Evolutionary conservation across 208 protist genomes (phyloP), one percentile per base, ranked within the genome.

Genomic region (Trypanosoma avium): DNA sequence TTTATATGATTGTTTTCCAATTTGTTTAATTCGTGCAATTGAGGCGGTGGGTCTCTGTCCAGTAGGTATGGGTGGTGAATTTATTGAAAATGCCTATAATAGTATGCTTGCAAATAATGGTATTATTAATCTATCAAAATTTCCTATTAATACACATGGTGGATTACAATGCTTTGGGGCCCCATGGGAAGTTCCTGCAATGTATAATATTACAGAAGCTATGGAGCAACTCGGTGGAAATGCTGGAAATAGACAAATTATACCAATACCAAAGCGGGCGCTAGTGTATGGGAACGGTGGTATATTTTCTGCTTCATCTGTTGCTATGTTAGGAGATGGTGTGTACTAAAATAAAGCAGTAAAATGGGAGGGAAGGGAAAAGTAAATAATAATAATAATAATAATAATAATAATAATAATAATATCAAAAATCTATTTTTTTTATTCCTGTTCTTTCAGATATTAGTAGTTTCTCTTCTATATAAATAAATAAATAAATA

Each of bases 251-350:
- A 75, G 80, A 46, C 86, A 93, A 38, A 66, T 93, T 6, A 46
- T 22, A 38, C 79, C 73, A 6, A 70, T 54, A 1, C 78, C 76
- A 15, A 79, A 71, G 54, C 77, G 83, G 21, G 84, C 88, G 12
- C 78, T 96, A n/a, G 85, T 93, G 26, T 96, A 96, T 64, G 90
- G 88, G 26, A 96, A 94, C 71, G 91, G 88, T 7, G 91, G 88
- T 49, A 80, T 96, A 24, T 94, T 96, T 59, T 92, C 80, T 17
- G 73, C 78, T 27, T 88, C 77, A 0, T 76, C 81, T 13, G 86
- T 96, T 1, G 90, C 86, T 13, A 84, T 96, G 35, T 73, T 96
- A 13, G 77, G 75, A 27, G 59, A 61, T n/a, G 83, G 79, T 17
- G 32, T 50, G 4, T 76, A 75, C 30, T 40, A 32, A 30, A 26